Evolutionary conservation across 2,329 filamentous ascomycete species (phyloP).

Genomic region (Arthroderma sp.): DNA sequence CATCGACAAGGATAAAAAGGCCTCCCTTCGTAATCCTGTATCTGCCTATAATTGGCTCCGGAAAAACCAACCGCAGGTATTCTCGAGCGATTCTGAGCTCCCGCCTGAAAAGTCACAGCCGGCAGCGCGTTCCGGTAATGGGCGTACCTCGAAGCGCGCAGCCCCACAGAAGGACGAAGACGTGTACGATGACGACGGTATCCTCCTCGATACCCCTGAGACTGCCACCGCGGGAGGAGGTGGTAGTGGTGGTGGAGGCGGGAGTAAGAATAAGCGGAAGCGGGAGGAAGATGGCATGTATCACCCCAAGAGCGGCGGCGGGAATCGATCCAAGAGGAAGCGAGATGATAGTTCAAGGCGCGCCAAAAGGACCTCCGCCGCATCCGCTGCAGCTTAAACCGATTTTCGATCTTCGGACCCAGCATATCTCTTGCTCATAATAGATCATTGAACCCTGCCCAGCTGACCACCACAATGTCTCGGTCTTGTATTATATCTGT

Average conservation of each 20-base stretch:
- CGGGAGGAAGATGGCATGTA: slow-evolving; percentile 36
- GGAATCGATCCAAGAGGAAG: slow-evolving; percentile 26
- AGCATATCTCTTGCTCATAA: slow-evolving; percentile 1
- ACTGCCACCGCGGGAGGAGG: slow-evolving; percentile 14
- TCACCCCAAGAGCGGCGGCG: slow-evolving; percentile 34
- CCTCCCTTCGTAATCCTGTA: slow-evolving; percentile 62
- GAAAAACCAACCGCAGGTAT: slow-evolving; percentile 69
- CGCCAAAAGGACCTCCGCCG: slow-evolving; percentile 21
- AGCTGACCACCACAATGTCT: too few species aligned
- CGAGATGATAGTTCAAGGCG: slow-evolving; percentile 19
- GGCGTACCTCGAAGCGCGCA: slow-evolving; percentile 30
- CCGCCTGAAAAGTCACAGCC: slow-evolving; percentile 29
- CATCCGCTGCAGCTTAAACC: slow-evolving; percentile 8
- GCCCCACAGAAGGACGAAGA: slow-evolving; percentile 29
- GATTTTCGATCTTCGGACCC: slow-evolving; percentile 12
- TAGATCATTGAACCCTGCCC: background rate
- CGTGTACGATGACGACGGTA: slow-evolving; percentile 31
- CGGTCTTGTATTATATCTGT: background rate
- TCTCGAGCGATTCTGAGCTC: slow-evolving; percentile 60
- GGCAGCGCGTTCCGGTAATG: slow-evolving; percentile 24
- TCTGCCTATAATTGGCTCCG: slow-evolving; percentile 94
- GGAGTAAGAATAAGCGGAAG: slow-evolving; percentile 33
- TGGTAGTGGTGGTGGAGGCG: slow-evolving; percentile 1
- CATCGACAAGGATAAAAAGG: slow-evolving; percentile 41
- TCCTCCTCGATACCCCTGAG: slow-evolving; percentile 22